Evolutionary conservation across 2,329 filamentous ascomycete genomes (phyloP).

Genomic region (Penicillium sp.): DNA sequence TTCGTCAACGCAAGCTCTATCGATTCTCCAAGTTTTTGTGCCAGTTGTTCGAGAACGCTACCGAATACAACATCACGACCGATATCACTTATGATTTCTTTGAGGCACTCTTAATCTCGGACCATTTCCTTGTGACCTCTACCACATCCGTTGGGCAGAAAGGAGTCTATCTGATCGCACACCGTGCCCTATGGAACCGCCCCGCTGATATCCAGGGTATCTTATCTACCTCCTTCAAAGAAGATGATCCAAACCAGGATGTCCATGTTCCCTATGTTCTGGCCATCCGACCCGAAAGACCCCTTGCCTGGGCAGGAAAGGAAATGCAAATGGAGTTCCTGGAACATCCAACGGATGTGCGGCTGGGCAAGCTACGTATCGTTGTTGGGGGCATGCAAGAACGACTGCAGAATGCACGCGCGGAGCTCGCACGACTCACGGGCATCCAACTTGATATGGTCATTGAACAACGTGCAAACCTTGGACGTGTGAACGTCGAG

Average conservation of each 20-base stretch:
- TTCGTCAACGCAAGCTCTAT: slow-evolving; percentile 90
- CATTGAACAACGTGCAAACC: slow-evolving; percentile 84
- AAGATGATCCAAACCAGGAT: slow-evolving; percentile 62
- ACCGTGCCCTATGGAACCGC: slow-evolving; percentile 64
- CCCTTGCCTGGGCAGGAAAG: slow-evolving; percentile 71
- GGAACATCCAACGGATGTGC: slow-evolving; percentile 73
- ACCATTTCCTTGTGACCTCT: slow-evolving; percentile 78
- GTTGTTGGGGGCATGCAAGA: slow-evolving; percentile 79
- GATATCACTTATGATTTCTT: slow-evolving; percentile 67
- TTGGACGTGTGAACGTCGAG: slow-evolving; percentile 82
- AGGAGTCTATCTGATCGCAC: slow-evolving; percentile 75
- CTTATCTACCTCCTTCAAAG: slow-evolving; percentile 67
- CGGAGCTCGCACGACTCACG: slow-evolving; percentile 65
- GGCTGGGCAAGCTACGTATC: slow-evolving; percentile 74
- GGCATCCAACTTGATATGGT: slow-evolving; percentile 79
- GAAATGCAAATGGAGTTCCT: slow-evolving; percentile 62
- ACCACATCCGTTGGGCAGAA: slow-evolving; percentile 58
- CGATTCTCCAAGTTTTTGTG: slow-evolving; percentile 85
- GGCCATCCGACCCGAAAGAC: slow-evolving; percentile 71
- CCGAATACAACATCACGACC: slow-evolving; percentile 75
- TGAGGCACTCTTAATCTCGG: slow-evolving; percentile 68
- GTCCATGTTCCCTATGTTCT: slow-evolving; percentile 70
- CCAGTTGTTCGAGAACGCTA: slow-evolving; percentile 91
- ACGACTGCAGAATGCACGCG: slow-evolving; percentile 68
- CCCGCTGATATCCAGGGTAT: slow-evolving; percentile 77